Evolutionary conservation across 768 basidiomycete species (phyloP), one percentile per base, ranked within the genome.

Genomic region (Suillus discolor): DNA sequence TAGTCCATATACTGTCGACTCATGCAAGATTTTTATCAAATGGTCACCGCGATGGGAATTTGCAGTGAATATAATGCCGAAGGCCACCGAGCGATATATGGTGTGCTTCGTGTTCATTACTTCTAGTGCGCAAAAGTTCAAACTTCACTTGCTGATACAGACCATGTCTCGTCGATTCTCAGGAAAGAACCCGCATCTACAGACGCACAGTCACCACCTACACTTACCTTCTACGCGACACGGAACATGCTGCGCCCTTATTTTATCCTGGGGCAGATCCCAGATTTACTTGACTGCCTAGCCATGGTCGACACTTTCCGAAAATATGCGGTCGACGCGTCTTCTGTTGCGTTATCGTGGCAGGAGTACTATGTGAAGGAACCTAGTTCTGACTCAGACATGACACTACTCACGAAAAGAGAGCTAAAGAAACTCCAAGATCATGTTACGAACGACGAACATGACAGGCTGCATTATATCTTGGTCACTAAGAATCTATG

Each of bases 201-300:
- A 28, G 28, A 31, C 9, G 23, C 13, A 7, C 36, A 59, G n/a
- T 2, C 55, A 42, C 70, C 70, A 0, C 73, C 73, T 6, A 45
- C 59, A 4, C 42, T 76, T 57, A 36, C 75, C 31, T 71, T 76
- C 63, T 76, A 76, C 55, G 64, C 65, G 6, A 72, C 66, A 5
- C 75, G 72, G 57, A 76, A 76, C 63, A 75, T 76, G 36, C 70
- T 78, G 13, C 68, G 23, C 0, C 75, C 76, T 4, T 61, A 64
- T n/a, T 73, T 76, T 55, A 71, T 76, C 15, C 7, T 76, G 13
- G 76, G 75, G 5, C 75, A 76, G 61, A 71, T 76, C 20, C 73
- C 76, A 5, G 76, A 75, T 41, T 41, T 77, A 45, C 69, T 77
- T 31, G 61, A 76, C 51, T 64, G 70, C 39, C 69, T 76, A 25